Conservation (phyloP, 78 protist species). For the Planoprotostelium fungivorum region DNA sequence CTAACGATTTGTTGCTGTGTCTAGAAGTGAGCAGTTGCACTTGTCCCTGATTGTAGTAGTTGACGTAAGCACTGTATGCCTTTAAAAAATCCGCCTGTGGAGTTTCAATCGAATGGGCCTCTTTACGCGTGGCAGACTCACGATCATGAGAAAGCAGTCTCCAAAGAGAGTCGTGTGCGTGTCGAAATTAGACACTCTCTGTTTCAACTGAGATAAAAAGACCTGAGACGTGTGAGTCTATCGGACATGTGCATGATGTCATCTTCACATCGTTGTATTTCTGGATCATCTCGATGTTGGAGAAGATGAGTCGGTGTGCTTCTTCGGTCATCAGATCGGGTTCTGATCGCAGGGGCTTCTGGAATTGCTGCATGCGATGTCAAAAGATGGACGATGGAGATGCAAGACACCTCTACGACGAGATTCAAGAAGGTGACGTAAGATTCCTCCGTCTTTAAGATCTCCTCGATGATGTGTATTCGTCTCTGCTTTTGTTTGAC, state of each 20-base stretch:
- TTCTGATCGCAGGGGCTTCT: neutral
- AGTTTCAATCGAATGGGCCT: neutral
- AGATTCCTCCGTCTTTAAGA: neutral
- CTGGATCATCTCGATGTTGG: neutral
- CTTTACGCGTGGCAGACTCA: neutral
- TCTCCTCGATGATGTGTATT: neutral
- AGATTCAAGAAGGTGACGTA: neutral
- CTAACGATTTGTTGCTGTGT: conserved; percentile 19
- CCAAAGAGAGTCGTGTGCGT: neutral
- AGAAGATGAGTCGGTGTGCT: neutral
- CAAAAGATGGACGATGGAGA: neutral
- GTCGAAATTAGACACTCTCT: neutral
- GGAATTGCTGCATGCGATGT: neutral
- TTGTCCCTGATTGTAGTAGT: conserved; percentile 25
- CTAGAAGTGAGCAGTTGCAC: conserved; percentile 9
- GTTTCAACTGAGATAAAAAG: neutral
- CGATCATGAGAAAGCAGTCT: neutral
- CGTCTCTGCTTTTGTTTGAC: neutral
- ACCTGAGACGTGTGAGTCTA: too few species aligned
- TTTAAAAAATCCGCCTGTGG: conserved; percentile 23
- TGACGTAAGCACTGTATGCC: conserved; percentile 41
- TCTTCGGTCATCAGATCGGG: neutral
- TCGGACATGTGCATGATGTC: too few species aligned
- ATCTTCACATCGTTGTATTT: neutral
- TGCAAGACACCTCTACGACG: neutral